Percentiles rank a stretch among this genome's conserved stretches.
These are phyloP conservation scores for Crassisporium funariophilum DNA, from an alignment of 768 basidiomycete genomes.

Conservation along the genomic window DNA sequence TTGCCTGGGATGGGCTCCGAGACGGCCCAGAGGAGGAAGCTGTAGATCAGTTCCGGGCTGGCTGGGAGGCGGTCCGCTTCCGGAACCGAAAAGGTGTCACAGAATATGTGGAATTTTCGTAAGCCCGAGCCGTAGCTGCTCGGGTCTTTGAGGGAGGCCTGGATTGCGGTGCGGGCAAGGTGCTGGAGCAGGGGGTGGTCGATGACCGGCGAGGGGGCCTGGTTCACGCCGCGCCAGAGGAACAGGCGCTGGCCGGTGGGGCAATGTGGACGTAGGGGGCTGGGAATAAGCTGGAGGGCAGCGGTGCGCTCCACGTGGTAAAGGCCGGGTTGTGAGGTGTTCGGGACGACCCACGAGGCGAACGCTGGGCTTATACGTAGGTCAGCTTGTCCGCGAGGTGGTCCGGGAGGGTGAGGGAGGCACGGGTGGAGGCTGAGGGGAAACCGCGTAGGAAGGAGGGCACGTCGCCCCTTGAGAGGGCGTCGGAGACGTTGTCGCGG, in stretches of 20 bases:
- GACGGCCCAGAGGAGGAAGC: slow-evolving; percentile 37
- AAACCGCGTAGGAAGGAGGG: slow-evolving; percentile 11
- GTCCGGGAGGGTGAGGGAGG: background rate
- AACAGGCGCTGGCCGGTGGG: slow-evolving; percentile 6
- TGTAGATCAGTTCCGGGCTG: slow-evolving; percentile 30
- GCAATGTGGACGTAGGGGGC: slow-evolving; percentile 7
- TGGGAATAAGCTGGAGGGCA: slow-evolving; percentile 7
- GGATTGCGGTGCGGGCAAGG: slow-evolving; percentile 6
- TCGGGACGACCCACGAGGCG: slow-evolving; percentile 13
- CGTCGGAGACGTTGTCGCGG: slow-evolving; percentile 14
- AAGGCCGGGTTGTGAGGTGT: slow-evolving; percentile 17
- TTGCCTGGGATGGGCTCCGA: slow-evolving; percentile 26
- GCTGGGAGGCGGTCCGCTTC: slow-evolving; percentile 20
- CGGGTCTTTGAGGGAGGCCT: slow-evolving; percentile 19
- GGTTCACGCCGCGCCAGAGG: slow-evolving; percentile 34
- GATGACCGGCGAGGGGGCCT: slow-evolving; percentile 23
- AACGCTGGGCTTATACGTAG: slow-evolving; percentile 16
- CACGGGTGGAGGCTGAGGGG: slow-evolving; percentile 2
- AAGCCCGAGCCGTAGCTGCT: slow-evolving; percentile 19
- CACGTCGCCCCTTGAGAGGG: slow-evolving; percentile 19
- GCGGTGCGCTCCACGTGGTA: background rate
- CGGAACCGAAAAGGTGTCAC: slow-evolving; percentile 18
- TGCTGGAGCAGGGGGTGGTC: slow-evolving; percentile 12
- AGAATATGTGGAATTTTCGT: slow-evolving; percentile 23
- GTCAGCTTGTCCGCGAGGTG: slow-evolving; percentile 9